Conservation (phyloP, 202 grass and related monocot species). For the Thinopyrum obtusiflorum region DNA sequence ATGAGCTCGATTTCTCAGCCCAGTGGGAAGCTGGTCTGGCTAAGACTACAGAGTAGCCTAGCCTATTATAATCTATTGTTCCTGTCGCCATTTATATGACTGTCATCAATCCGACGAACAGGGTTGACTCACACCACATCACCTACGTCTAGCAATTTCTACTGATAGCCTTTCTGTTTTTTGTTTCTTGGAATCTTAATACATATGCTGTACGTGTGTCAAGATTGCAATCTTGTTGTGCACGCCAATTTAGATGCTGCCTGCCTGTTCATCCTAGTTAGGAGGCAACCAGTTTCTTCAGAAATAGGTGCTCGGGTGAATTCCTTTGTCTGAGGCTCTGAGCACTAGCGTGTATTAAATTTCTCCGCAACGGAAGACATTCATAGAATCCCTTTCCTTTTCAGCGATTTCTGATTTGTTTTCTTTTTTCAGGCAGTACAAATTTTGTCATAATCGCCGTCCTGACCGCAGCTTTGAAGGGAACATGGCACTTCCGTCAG, state of each 20-base stretch:
- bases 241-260: background rate
- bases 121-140: too few relatives aligned
- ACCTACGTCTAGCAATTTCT: background rate
- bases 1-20: background rate
- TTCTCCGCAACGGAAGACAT: background rate
- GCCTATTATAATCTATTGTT: too few relatives aligned
- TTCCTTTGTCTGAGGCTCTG: background rate
- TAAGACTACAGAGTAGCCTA: too few relatives aligned
- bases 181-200: background rate
- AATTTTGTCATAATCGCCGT: conserved; percentile 90
- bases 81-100: too few relatives aligned
- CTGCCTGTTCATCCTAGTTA: background rate
- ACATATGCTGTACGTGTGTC: background rate
- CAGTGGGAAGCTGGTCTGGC: background rate
- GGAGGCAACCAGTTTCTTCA: background rate
- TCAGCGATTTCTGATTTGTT: background rate
- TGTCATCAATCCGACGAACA: too few relatives aligned
- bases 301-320: background rate
- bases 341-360: background rate
- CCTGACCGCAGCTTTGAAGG: conserved; percentile 65
- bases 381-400: background rate
- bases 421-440: conserved; percentile 66
- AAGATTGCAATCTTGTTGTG: background rate
- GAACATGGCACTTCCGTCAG: conserved; percentile 95
- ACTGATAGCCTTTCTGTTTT: background rate